Evolutionary conservation across 768 basidiomycete species (phyloP).

Genomic region (Lactarius evosmus): DNA sequence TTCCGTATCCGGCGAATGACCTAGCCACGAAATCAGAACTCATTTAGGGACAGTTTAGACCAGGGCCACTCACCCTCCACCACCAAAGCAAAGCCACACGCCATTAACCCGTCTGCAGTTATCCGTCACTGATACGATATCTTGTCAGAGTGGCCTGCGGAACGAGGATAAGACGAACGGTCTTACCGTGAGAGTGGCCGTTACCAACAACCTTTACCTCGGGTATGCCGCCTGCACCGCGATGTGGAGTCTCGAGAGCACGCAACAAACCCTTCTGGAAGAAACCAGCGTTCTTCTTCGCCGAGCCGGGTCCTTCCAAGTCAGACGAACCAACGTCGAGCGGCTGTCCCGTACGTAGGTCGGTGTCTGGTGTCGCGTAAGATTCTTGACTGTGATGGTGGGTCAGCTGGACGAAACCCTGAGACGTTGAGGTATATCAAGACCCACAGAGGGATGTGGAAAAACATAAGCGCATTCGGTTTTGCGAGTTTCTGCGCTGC

Average conservation of each 20-base stretch:
- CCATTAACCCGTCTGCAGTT: constrained; percentile 82
- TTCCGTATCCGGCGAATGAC: constrained; percentile 81
- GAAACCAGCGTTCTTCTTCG: constrained; percentile 75
- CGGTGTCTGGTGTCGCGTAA: constrained; percentile 64
- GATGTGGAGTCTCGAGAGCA: constrained; percentile 68
- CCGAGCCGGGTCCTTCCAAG: constrained; percentile 56
- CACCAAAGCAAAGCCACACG: constrained; percentile 90
- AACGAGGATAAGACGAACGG: neutral
- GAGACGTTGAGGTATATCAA: neutral
- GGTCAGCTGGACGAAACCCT: neutral
- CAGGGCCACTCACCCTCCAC: constrained; percentile 59
- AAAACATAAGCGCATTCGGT: constrained; percentile 95
- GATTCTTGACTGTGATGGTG: constrained; percentile 59
- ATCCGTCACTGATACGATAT: constrained; percentile 61
- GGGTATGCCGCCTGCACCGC: constrained; percentile 42
- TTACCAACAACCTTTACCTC: constrained; percentile 90
- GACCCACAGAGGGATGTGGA: constrained; percentile 90
- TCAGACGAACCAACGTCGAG: constrained; percentile 70
- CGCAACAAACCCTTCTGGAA: constrained; percentile 76
- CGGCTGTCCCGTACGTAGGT: constrained; percentile 52
- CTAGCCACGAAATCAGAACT: constrained; percentile 35
- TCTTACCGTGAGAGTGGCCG: constrained; percentile 83
- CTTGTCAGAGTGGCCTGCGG: constrained; percentile 26
- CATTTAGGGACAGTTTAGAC: constrained; percentile 9
- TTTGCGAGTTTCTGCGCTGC: constrained; percentile 64